Percentiles rank a stretch among this genome's conserved stretches.
Evolutionary conservation across 2,329 filamentous ascomycete species (phyloP).

Genomic region (Colletotrichum noveboracense): DNA sequence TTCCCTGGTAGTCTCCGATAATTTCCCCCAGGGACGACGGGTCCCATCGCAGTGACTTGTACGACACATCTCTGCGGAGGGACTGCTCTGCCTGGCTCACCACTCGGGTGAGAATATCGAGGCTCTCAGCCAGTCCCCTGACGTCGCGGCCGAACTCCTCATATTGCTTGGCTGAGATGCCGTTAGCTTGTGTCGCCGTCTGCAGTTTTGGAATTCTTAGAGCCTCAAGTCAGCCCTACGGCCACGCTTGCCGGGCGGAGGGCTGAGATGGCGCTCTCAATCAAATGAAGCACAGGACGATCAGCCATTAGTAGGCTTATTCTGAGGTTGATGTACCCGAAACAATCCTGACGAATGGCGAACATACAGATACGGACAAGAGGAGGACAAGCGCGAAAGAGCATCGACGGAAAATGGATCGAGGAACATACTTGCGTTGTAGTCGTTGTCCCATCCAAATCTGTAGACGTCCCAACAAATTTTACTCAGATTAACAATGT

Average conservation of each 20-base stretch:
- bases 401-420: background rate
- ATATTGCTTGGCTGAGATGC: conserved; percentile 32
- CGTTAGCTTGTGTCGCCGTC: background rate
- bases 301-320: background rate
- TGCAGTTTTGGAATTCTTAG: background rate
- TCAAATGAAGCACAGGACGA: background rate
- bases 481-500: conserved; percentile 34
- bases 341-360: background rate
- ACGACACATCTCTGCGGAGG: conserved; percentile 27
- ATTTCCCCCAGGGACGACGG: conserved; percentile 25
- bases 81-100: conserved; percentile 31
- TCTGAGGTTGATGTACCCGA: background rate
- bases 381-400: background rate
- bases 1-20: conserved; percentile 35
- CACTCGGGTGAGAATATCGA: conserved; percentile 34
- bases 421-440: conserved; percentile 31
- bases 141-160: conserved; percentile 36
- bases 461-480: conserved; percentile 38
- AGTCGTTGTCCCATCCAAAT: conserved; percentile 35
- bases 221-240: background rate
- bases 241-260: background rate
- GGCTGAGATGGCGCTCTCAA: background rate
- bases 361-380: background rate
- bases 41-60: conserved; percentile 25
- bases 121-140: conserved; percentile 31